Conservation (phyloP, 148 eudicot species). For the Bassia scoparia region DNA sequence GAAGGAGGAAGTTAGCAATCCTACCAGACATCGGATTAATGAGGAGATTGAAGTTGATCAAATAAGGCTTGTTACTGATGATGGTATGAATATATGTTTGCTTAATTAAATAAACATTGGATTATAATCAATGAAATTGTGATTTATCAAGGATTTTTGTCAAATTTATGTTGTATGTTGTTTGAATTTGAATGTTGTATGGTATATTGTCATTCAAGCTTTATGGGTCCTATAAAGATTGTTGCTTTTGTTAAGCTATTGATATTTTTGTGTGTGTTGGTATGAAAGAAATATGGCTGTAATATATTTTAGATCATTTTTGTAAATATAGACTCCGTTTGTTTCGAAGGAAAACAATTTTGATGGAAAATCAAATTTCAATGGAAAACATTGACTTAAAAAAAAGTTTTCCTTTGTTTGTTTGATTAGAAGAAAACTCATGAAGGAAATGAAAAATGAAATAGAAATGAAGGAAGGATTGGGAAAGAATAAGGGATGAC, state of each 20-base stretch:
- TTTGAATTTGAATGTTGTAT: background rate
- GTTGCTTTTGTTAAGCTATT: background rate
- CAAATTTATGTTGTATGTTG: background rate
- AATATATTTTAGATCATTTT: no score
- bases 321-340: no score
- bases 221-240: background rate
- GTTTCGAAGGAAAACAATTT: no score
- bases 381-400: no score
- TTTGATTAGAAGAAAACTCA: no score
- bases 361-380: no score
- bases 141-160: background rate
- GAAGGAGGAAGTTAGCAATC: constrained; percentile 37
- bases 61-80: constrained; percentile 65
- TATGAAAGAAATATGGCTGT: no score
- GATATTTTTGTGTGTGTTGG: background rate
- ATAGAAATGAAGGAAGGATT: no score
- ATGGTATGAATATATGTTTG: constrained; percentile 35
- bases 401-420: no score
- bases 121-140: background rate
- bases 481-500: no score
- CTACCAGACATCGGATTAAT: constrained; percentile 51
- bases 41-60: constrained; percentile 49
- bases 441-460: no score
- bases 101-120: background rate
- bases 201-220: background rate